Evolutionary conservation across 1,139 yeast genomes (phyloP).

Genomic region (Ogataea hybrid): DNA sequence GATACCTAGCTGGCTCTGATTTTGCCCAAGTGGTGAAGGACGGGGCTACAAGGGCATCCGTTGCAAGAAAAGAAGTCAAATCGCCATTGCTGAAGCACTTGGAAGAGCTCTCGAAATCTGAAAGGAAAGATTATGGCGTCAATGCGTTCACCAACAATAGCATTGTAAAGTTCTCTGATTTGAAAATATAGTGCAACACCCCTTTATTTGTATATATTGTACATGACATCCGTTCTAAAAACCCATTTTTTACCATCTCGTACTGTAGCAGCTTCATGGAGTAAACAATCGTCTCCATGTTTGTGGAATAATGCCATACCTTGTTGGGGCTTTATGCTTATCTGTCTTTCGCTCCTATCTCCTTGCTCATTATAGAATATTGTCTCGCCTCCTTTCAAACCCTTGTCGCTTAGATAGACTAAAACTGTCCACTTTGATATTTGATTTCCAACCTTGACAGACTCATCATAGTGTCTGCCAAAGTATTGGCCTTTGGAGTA

Average conservation of each 20-base stretch:
- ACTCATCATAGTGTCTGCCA: constrained; percentile 63
- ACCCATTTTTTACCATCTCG: constrained; percentile 61
- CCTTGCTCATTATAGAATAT: constrained; percentile 42
- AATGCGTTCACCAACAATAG: constrained; percentile 24
- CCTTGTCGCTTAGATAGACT: constrained; percentile 55
- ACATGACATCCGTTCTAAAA: constrained; percentile 58
- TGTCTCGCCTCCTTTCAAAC: constrained; percentile 63
- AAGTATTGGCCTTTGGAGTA: constrained; percentile 60
- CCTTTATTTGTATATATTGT: constrained; percentile 8
- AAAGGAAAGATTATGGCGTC: constrained; percentile 12
- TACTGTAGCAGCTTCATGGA: constrained; percentile 60
- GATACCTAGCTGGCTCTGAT: constrained; percentile 51
- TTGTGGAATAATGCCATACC: constrained; percentile 65
- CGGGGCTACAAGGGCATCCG: constrained; percentile 15
- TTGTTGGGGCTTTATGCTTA: constrained; percentile 47
- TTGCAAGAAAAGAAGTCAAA: constrained; percentile 5
- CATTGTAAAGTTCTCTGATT: constrained; percentile 24
- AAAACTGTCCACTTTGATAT: constrained; percentile 59
- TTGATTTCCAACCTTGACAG: constrained; percentile 37
- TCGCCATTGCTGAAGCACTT: constrained; percentile 15
- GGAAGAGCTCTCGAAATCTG: constrained; percentile 8
- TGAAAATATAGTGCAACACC: constrained; percentile 16
- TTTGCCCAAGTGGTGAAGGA: constrained; percentile 26
- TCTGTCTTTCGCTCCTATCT: constrained; percentile 25
- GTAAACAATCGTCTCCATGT: constrained; percentile 64